phyloP scores from a whole-genome alignment of 371 early-diverging fungal species.

The Rhizopus arrhizus region DNA sequence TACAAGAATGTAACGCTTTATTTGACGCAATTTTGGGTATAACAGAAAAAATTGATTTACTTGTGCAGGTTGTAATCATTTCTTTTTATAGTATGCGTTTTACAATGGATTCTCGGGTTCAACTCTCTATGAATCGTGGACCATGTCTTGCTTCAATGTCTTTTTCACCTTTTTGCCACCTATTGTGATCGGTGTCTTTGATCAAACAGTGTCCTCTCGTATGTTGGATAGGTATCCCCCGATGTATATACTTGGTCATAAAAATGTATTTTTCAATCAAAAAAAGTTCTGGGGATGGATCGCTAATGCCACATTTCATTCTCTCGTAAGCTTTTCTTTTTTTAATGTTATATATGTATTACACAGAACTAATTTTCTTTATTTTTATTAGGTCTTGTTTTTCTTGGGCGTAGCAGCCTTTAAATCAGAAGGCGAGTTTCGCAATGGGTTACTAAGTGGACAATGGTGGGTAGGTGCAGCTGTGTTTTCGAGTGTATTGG shows the following conservation, averaged over 20 bases:
- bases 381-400: slow-evolving; percentile 24
- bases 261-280: slow-evolving; percentile 88
- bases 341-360: background rate
- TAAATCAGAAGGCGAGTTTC: slow-evolving; percentile 24
- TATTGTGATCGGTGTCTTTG: slow-evolving; percentile 88
- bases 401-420: slow-evolving; percentile 35
- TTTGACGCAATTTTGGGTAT: slow-evolving; percentile 95
- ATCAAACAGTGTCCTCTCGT: slow-evolving; percentile 87
- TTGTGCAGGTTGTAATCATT: background rate
- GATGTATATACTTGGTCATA: slow-evolving; percentile 92
- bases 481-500: slow-evolving; percentile 73
- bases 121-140: slow-evolving; percentile 93
- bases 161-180: slow-evolving; percentile 89
- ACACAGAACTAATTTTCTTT: background rate
- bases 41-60: background rate
- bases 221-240: slow-evolving; percentile 95
- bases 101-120: slow-evolving; percentile 90
- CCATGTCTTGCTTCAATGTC: slow-evolving; percentile 87
- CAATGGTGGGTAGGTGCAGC: slow-evolving; percentile 75
- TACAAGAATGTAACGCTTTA: slow-evolving; percentile 96
- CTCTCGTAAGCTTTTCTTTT: slow-evolving; percentile 39
- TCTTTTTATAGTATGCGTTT: slow-evolving; percentile 65
- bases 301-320: slow-evolving; percentile 90
- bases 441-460: slow-evolving; percentile 61
- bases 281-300: slow-evolving; percentile 94